phyloP scores from a whole-genome alignment of 768 basidiomycete genomes.

The Clavulina sp. region DNA sequence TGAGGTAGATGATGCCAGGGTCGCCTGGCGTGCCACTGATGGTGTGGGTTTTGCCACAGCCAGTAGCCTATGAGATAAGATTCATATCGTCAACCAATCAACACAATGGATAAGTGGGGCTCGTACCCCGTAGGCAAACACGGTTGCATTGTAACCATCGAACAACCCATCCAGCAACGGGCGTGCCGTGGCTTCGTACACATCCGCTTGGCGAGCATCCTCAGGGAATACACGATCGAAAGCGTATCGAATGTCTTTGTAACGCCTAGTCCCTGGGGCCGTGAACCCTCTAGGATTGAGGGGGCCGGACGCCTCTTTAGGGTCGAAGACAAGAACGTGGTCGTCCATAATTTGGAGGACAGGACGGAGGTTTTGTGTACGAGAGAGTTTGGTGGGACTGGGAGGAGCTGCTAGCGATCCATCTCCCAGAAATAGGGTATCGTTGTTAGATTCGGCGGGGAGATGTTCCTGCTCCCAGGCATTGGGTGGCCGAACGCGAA shows the following conservation, averaged over 20 bases:
- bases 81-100: conserved; percentile 5
- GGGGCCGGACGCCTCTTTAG: conserved; percentile 62
- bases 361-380: conserved; percentile 33
- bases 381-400: conserved; percentile 13
- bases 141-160: conserved; percentile 91
- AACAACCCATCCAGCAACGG: conserved; percentile 72
- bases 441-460: conserved; percentile 40
- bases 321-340: conserved; percentile 90
- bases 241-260: conserved; percentile 94
- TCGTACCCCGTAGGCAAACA: conserved; percentile 97
- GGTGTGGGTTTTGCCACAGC: conserved; percentile 99
- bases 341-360: conserved; percentile 86
- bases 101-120: conserved; percentile 11
- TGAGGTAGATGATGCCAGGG: conserved; percentile 88
- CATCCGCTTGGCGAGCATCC: conserved; percentile 64
- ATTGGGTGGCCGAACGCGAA: conserved; percentile 81
- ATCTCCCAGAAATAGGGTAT: conserved; percentile 58
- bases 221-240: conserved; percentile 87
- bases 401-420: conserved; percentile 61
- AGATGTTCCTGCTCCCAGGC: conserved; percentile 71
- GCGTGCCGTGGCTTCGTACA: conserved; percentile 72
- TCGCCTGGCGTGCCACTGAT: conserved; percentile 82
- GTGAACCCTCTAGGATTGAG: conserved; percentile 75
- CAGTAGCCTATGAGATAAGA: conserved; percentile 62
- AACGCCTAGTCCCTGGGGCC: conserved; percentile 76